Percentiles rank a stretch among this genome's conserved stretches.
Evolutionary conservation across 2,329 filamentous ascomycete genomes (phyloP).

Genomic region (Byssothecium circinans): DNA sequence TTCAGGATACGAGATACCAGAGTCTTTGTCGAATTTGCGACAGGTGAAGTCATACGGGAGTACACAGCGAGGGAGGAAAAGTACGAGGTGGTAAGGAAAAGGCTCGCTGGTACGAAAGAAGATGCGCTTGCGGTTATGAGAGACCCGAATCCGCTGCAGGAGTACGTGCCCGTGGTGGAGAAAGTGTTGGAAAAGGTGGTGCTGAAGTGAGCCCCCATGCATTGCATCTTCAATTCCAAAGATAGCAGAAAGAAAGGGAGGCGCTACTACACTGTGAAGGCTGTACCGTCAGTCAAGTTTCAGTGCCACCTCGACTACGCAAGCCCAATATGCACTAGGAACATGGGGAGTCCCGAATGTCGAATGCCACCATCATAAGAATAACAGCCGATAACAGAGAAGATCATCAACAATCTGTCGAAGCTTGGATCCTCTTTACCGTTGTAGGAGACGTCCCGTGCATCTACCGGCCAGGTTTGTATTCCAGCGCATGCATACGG

Average conservation of each 20-base stretch:
- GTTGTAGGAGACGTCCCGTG: too few relatives aligned
- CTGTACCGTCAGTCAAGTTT: too few relatives aligned
- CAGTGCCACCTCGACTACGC: too few relatives aligned
- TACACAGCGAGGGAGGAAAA: slow-evolving; percentile 84
- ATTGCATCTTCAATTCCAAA: not conserved
- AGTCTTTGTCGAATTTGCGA: slow-evolving; percentile 86
- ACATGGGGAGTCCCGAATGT: too few relatives aligned
- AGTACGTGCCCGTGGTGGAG: slow-evolving; percentile 66
- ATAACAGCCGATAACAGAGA: too few relatives aligned
- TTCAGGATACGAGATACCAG: slow-evolving; percentile 86
- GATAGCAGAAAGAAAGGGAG: not conserved
- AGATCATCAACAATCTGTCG: too few relatives aligned
- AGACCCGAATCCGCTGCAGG: slow-evolving; percentile 71
- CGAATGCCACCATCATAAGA: too few relatives aligned
- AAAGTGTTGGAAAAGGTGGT: slow-evolving; percentile 62
- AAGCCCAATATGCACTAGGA: too few relatives aligned
- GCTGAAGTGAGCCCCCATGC: slow-evolving; percentile 27
- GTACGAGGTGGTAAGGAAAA: slow-evolving; percentile 72
- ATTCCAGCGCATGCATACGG: too few relatives aligned
- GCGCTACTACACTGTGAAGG: too few relatives aligned
- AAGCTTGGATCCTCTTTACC: too few relatives aligned
- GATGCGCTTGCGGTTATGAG: slow-evolving; percentile 75
- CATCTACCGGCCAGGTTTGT: too few relatives aligned
- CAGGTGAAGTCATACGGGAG: slow-evolving; percentile 78
- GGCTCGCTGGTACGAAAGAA: slow-evolving; percentile 60